Evolutionary conservation across 129 eudicot species (phyloP), one percentile per base, ranked within the genome.

Genomic region (Lonicera japonica): DNA sequence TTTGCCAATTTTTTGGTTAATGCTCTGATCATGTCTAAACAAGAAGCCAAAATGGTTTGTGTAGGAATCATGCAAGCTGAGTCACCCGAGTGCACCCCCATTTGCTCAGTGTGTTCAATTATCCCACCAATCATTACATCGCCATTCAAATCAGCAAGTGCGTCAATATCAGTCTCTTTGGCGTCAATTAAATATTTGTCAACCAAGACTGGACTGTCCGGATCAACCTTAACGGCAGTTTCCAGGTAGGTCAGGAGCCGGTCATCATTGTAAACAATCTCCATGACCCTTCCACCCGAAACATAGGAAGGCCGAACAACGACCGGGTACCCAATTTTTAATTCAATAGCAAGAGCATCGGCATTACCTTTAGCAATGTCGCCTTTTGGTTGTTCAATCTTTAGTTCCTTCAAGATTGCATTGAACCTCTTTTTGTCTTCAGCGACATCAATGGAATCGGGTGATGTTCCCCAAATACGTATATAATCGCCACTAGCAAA

Each of bases 91-190:
- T 92, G 99, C 21, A 92, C 87, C 48, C 99, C 99, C 0, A 96
- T 96, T 64, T 92, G 99, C 60, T 92, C 99, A 55, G 88, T 88
- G 68, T 92, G 99, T 75, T 92, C 99, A 96, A 92, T 92, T 66
- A 92, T 83, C 60, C 99, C 99, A 61, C 99, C 99, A 29, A 92
- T 92, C 60, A 92, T 96, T 23, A 92, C 99, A 63, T 92, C 85
- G 17, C 95, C 99, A 21, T 88, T 79, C 34, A 63, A 70, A 68
- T 92, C 99, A 16, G 99, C 84, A 48, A 92, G 95, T 21, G 95
- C 73, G 69, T 92, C 99, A 34, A 92, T 58, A 73, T 92, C 99
- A 38, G 88, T 92, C 63, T 92, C 99, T 16, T 85, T 75, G 11
- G 99, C 99, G 69, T 92, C 99, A 0, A 83, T 66, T 48, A 92